Evolutionary conservation across 2,329 filamentous ascomycete species (phyloP), one percentile per base, ranked within the genome.

Genomic region (Alternaria triticina): DNA sequence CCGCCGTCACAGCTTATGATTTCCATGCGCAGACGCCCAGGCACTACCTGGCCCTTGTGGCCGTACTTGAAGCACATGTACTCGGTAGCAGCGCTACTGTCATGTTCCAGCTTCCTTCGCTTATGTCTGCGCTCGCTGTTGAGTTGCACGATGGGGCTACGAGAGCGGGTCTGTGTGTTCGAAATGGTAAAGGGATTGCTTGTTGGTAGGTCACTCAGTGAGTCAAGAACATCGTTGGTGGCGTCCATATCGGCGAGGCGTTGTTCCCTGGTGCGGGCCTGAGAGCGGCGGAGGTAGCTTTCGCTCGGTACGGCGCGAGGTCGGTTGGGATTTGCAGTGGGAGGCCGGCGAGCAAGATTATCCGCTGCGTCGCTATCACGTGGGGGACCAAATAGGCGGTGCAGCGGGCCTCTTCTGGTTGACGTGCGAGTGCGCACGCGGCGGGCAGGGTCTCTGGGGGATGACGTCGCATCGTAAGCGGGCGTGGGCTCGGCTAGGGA

Each of bases 1-100:
- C 94, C 94, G 44, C 93, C 94, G 78, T 97, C 94, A 75, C 94
- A 97, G 83, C 90, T 96, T 52, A 92, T 87, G 66, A 97, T 89
- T 76, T 97, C 92, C 92, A 97, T 93, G 65, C 87, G 90, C 73
- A 97, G 82, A 67, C 88, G 86, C 4, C 94, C 94, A 0, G 93
- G 88, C 64, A 96, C 91, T 15, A 97, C 91, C 80, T 97, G 94
- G 17, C 94, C 95, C 77, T 91, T 93, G 72, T 89, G 90, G 22
- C 94, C 95, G 77, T 97, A 98, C 66, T 87, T 90, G 76, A 94
- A 92, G 51, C 76, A 73, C 57, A 75, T 71, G 55, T 75, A 77
- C 23, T 69, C 68, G 59, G 72, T 44, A 47, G 52, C 52, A 23
- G 52, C 54, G 57, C 57, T 66, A 13, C 75, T 61, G 22, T 79